A percentile compares a stretch with the other conserved stretches of the same genome.
phyloP scores from a whole-genome alignment of 495 filamentous ascomycete species.

The Copromyces sp. region DNA sequence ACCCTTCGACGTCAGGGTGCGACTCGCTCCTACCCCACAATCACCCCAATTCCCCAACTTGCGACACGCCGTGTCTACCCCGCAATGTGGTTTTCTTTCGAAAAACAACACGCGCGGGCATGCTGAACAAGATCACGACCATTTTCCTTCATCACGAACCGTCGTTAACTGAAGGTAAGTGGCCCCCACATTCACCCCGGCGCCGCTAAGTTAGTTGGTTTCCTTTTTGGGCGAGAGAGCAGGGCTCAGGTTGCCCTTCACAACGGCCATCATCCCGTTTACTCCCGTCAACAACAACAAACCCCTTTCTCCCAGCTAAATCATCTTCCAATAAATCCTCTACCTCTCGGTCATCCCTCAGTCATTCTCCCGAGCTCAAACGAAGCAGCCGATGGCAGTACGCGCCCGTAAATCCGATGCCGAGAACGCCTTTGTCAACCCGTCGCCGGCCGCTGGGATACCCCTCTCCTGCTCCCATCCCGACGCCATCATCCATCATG shows the following conservation, averaged over 20 bases:
- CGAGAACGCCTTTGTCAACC: background rate
- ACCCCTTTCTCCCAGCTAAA: no score
- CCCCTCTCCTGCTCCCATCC: no score
- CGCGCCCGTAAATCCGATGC: no score
- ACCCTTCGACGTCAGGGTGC: background rate
- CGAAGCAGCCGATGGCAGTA: no score
- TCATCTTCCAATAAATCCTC: no score
- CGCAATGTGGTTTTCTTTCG: background rate
- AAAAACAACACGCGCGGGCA: background rate
- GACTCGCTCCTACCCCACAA: background rate
- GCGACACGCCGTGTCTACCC: background rate
- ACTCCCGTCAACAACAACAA: background rate
- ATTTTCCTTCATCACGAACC: background rate
- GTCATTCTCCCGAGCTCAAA: no score
- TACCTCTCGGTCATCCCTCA: no score
- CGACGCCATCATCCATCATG: no score
- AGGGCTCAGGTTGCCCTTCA: background rate
- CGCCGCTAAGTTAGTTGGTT: no score
- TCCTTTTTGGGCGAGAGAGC: no score
- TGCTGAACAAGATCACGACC: no score
- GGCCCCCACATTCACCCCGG: no score
- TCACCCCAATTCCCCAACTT: background rate
- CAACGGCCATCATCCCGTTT: background rate
- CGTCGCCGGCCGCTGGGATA: background rate
- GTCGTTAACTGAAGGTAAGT: background rate